phyloP scores from a whole-genome alignment of 2,329 filamentous ascomycete species.

The Aspergillus brunneoviolaceus region DNA sequence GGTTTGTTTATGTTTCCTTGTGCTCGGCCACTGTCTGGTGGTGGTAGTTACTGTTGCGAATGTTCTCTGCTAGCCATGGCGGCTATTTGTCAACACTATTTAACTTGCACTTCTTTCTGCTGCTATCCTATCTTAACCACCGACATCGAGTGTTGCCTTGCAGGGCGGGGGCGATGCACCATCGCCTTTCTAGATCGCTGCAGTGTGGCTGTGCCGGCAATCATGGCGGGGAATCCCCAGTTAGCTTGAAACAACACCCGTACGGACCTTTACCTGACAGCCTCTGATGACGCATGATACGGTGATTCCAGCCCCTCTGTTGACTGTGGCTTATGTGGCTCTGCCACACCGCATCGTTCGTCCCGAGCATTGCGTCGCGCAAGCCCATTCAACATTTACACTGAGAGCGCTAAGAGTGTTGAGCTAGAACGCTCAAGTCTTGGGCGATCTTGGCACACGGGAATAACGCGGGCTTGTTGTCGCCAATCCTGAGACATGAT shows the following conservation, averaged over 20 bases:
- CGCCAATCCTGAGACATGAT: background rate
- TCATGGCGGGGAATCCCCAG: background rate
- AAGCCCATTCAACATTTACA: too few relatives aligned
- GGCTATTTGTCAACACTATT: too few relatives aligned
- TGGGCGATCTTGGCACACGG: background rate
- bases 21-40: too few relatives aligned
- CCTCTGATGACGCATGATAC: constrained; percentile 22
- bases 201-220: constrained; percentile 4
- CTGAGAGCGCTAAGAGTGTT: too few relatives aligned
- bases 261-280: background rate
- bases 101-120: too few relatives aligned
- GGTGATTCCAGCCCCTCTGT: constrained; percentile 26
- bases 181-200: background rate
- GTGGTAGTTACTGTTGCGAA: too few relatives aligned
- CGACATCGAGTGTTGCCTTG: background rate
- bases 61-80: too few relatives aligned
- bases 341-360: background rate
- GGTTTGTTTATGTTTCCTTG: background rate
- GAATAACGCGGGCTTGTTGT: background rate
- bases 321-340: background rate
- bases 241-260: background rate
- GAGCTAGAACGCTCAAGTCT: too few relatives aligned
- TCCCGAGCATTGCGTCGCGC: background rate
- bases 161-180: background rate
- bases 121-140: background rate